phyloP scores from a whole-genome alignment of 495 filamentous ascomycete species.

The Penicillium canescens region DNA sequence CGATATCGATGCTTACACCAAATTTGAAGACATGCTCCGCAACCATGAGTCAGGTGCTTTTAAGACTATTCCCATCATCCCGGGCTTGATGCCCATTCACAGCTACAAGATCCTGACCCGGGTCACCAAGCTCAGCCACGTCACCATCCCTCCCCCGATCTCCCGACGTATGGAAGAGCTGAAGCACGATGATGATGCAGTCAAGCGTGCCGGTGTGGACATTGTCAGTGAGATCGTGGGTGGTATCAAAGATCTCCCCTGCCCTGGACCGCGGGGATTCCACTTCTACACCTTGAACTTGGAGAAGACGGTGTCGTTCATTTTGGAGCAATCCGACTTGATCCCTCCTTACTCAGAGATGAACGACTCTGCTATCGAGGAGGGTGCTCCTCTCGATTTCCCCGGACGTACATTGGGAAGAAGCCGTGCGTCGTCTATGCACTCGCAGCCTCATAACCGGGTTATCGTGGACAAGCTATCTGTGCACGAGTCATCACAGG shows the following conservation, averaged over 20 bases:
- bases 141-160: slow-evolving; percentile 70
- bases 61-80: slow-evolving; percentile 86
- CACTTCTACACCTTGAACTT: slow-evolving; percentile 98
- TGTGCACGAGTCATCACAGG: slow-evolving; percentile 35
- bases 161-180: slow-evolving; percentile 73
- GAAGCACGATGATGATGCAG: slow-evolving; percentile 87
- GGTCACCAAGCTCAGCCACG: slow-evolving; percentile 94
- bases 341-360: slow-evolving; percentile 58
- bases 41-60: slow-evolving; percentile 84
- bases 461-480: slow-evolving; percentile 68
- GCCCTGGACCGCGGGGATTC: slow-evolving; percentile 69
- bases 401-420: slow-evolving; percentile 28
- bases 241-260: slow-evolving; percentile 62
- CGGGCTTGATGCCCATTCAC: slow-evolving; percentile 96
- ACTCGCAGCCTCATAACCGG: slow-evolving; percentile 70
- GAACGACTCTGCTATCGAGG: slow-evolving; percentile 35
- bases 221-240: slow-evolving; percentile 43
- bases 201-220: slow-evolving; percentile 64
- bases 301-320: slow-evolving; percentile 93
- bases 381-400: slow-evolving; percentile 45
- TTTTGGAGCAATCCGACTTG: slow-evolving; percentile 81
- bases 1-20: slow-evolving; percentile 76
- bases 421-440: slow-evolving; percentile 52
- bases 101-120: slow-evolving; percentile 92
- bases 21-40: slow-evolving; percentile 76